Conservation (phyloP, 2,329 filamentous ascomycete genomes). For the Ceratocystis alfenasii region DNA sequence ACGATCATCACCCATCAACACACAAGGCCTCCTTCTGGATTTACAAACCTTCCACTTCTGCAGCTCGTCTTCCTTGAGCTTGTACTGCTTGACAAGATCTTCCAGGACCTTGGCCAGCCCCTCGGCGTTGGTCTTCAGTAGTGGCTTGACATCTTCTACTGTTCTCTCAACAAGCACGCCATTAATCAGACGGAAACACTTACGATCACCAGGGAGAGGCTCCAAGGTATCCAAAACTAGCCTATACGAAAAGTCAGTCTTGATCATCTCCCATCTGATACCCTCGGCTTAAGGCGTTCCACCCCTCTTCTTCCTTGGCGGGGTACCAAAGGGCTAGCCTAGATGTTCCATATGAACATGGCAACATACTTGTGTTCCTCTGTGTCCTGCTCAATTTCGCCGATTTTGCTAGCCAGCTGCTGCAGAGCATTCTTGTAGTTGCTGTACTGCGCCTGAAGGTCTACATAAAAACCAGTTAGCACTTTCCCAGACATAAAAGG, state of each 20-base stretch:
- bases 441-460: conserved; percentile 67
- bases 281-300: background rate
- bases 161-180: conserved; percentile 90
- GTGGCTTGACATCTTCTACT: conserved; percentile 81
- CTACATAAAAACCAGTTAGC: conserved; percentile 33
- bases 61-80: conserved; percentile 83
- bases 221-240: conserved; percentile 86
- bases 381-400: conserved; percentile 90
- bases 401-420: conserved; percentile 89
- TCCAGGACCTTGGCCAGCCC: conserved; percentile 89
- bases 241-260: conserved; percentile 37
- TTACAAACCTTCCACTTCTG: conserved; percentile 89
- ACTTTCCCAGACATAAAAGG: background rate
- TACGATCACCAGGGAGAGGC: conserved; percentile 71
- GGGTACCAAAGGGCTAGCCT: background rate
- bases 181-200: conserved; percentile 98
- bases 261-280: background rate
- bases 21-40: background rate
- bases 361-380: conserved; percentile 89
- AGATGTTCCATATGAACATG: background rate
- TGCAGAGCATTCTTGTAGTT: conserved; percentile 72
- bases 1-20: background rate
- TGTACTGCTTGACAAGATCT: conserved; percentile 93
- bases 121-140: conserved; percentile 84
- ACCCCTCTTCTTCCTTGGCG: background rate